Conservation (phyloP, 202 grass and related monocot species). For the Setaria italica region DNA sequence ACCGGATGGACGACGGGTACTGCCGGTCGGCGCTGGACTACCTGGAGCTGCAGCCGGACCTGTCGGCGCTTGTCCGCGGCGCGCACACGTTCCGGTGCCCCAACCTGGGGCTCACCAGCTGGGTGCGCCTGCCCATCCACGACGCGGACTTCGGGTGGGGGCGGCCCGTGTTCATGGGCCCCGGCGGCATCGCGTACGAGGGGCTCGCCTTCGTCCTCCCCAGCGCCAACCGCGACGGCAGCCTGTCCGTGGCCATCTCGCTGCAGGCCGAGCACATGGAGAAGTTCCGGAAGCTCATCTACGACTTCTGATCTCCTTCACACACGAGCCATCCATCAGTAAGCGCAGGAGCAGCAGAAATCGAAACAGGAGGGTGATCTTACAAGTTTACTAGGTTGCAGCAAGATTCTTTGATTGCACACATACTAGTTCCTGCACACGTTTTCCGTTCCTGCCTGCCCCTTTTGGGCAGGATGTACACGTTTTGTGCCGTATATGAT, state of each 20-base stretch:
- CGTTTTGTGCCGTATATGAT: conserved; percentile 40
- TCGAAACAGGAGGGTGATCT: background rate
- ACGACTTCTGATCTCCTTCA: conserved; percentile 55
- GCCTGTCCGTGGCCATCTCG: conserved; percentile 89
- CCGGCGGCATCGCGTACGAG: conserved; percentile 93
- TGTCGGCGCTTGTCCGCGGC: conserved; percentile 83
- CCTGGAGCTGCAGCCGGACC: conserved; percentile 88
- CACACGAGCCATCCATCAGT: background rate
- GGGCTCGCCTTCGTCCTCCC: conserved; percentile 89
- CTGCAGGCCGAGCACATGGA: conserved; percentile 95
- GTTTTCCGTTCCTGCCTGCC: conserved; percentile 27
- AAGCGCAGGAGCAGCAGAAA: background rate
- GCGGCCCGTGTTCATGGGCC: conserved; percentile 87
- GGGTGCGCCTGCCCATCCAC: conserved; percentile 89
- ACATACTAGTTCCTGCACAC: conserved; percentile 10
- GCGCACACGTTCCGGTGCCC: conserved; percentile 92
- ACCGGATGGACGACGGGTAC: conserved; percentile 82
- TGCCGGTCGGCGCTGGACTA: conserved; percentile 88
- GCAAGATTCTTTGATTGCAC: conserved; percentile 57
- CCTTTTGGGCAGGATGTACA: conserved; percentile 12
- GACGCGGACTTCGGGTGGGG: conserved; percentile 97
- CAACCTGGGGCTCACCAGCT: conserved; percentile 96
- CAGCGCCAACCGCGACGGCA: conserved; percentile 72
- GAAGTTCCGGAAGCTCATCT: conserved; percentile 82
- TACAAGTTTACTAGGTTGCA: conserved; percentile 37